Base-by-base conservation (phyloP, 2,329 filamentous ascomycete species). In the Epichloe festucae region DNA sequence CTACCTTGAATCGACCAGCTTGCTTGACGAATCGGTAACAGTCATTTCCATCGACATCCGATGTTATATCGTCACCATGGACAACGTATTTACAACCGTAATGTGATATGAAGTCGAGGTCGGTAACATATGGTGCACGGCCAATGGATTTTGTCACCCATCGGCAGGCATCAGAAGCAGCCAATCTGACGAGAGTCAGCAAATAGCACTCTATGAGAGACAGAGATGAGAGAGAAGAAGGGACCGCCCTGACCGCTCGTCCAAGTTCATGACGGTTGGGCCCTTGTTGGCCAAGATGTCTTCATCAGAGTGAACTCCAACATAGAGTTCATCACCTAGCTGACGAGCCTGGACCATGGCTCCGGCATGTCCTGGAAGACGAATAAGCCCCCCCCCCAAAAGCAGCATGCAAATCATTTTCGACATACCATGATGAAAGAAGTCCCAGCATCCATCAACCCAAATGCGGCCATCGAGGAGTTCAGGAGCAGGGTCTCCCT, bases 371-470 rank as follows among this genome's bases (percentile, higher is more conserved):
- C 93, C 87, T 91, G 62, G 5, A 8, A 8, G 7, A 14, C 15
- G 27, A 14, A 34, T 46, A 40, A 49, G 45, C 39, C 27, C 27
- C 39, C 27, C 39, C 27, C 27, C 17, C 14, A 23, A 11, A 38
- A 23, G 19, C n/a, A 43, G 38, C 21, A 35, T 43, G 39, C 5
- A 23, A 4, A 2, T 39, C 2, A 31, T n/a, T 34, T 46, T 21
- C 17, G 15, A 60, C 72, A 58, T 68, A 89, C 87, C 93, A 67
- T 97, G 93, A 68, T 98, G 93, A 71, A 90, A 94, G 71, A 98
- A 98, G 73, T 98, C 93, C 73, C 96, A 98, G 76, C 93, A 98
- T 56, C 93, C 93, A 67, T 98, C 93, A 27, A 98, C 87, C 94
- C 94, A 98, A 62, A 98, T 87, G 58, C 91, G 83, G 61, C 87